These are phyloP conservation scores for Xanthoconium purpureum DNA, from an alignment of 768 basidiomycete genomes.

Conservation along the genomic window DNA sequence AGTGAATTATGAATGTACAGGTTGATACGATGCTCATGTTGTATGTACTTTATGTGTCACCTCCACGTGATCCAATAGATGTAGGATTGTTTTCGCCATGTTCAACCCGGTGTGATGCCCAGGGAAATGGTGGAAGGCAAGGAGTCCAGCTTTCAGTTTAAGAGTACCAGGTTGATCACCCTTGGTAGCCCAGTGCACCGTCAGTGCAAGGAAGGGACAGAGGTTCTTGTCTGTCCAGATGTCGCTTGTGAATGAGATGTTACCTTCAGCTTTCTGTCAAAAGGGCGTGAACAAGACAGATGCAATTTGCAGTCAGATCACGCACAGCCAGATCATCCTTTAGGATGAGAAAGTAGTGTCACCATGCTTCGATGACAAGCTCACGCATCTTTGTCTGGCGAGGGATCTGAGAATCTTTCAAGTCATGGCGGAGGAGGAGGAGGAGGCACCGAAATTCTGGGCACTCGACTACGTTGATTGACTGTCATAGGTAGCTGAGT, in stretches of 20 bases:
- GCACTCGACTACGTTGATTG: not conserved
- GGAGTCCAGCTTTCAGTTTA: not conserved
- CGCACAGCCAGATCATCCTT: not conserved
- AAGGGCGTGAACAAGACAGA: too few relatives aligned
- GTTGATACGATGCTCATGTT: too few relatives aligned
- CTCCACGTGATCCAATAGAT: not conserved
- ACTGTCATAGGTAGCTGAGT: not conserved
- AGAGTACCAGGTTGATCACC: not conserved
- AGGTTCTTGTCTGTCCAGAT: not conserved
- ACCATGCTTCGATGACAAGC: not conserved
- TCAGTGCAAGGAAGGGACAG: not conserved
- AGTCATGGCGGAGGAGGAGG: not conserved
- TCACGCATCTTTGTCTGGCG: not conserved
- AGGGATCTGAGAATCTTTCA: not conserved
- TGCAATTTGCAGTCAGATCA: too few relatives aligned
- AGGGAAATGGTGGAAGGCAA: not conserved
- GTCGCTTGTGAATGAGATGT: not conserved
- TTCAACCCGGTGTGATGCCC: not conserved
- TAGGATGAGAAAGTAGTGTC: not conserved
- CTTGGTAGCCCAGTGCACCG: not conserved
- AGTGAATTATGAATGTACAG: too few relatives aligned
- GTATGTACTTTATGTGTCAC: not conserved
- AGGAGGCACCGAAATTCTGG: not conserved
- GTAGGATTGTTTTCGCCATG: not conserved
- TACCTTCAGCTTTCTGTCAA: not conserved